A percentile compares a stretch with the other conserved stretches of the same genome.
These are phyloP conservation scores for Phytophthora citricola DNA, from an alignment of 352 stramenopile genomes.

Conservation along the genomic window DNA sequence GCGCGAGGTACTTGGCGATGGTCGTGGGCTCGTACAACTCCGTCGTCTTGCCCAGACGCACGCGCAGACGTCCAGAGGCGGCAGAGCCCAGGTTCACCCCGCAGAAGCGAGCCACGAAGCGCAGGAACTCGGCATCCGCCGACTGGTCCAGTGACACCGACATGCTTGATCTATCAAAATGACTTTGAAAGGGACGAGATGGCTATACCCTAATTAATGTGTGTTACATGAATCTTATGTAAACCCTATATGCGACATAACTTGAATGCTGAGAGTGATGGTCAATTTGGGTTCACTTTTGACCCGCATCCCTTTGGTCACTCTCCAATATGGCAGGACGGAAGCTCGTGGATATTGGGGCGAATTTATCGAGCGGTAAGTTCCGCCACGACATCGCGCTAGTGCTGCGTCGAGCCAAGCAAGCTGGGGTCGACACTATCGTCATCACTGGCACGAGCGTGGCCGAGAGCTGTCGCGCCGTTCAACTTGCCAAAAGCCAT, in stretches of 20 bases:
- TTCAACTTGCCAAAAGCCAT: constrained; percentile 45
- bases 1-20: constrained; percentile 82
- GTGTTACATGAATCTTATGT: no score
- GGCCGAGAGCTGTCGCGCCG: constrained; percentile 41
- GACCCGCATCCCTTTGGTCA: constrained; percentile 8
- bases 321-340: constrained; percentile 13
- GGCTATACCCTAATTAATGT: not conserved
- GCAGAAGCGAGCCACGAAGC: constrained; percentile 86
- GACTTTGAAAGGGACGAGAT: not conserved
- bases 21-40: constrained; percentile 76
- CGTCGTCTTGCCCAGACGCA: constrained; percentile 74
- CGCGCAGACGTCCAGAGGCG: constrained; percentile 71
- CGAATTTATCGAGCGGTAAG: constrained; percentile 68
- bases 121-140: constrained; percentile 70
- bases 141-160: constrained; percentile 87
- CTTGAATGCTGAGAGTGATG: constrained; percentile 3
- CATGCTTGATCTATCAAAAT: constrained; percentile 47
- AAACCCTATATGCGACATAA: no score
- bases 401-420: constrained; percentile 86
- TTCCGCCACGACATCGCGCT: constrained; percentile 87
- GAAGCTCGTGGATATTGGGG: constrained; percentile 69
- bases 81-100: constrained; percentile 78
- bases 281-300: constrained; percentile 19
- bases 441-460: constrained; percentile 88
- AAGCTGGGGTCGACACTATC: constrained; percentile 77